Base-by-base conservation (phyloP, 2,329 filamentous ascomycete genomes). In the Aspergillus tubingensis region DNA sequence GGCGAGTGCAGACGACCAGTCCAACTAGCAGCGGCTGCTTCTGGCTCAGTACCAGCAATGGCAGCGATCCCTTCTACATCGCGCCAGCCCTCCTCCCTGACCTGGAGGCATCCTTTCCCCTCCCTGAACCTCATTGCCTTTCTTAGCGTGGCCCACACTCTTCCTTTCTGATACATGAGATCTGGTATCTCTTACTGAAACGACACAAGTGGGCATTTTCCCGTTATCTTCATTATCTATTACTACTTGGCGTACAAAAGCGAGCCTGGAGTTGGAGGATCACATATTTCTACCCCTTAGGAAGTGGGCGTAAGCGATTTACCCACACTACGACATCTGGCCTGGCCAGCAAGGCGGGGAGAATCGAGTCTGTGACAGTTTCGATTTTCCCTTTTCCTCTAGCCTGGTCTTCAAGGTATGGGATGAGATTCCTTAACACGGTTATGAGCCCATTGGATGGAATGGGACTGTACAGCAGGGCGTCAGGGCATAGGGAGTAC, bases 211-310 rank as follows among this genome's bases (percentile, higher is more conserved):
- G 59, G 51, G 59, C 54, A 61, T 51, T 30, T 52, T 38, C 23
- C 52, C 50, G 48, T 65, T 58, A 54, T 25, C 55, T 58, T 61
- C 36, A 62, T 53, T 47, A 67, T 65, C 49, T 65, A 62, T 62
- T 58, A 62, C 57, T 61, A 55, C 53, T 65, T 64, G 64, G 67
- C 60, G 63, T 65, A 67, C 57, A 64, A 60, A 47, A 54, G 48
- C 59, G 55, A 65, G 62, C 57, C 56, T 54, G 62, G 57, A 66
- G 61, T 66, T 65, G 55, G 61, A 43, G 36, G 57, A 49, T 56
- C 44, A 27, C 32, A 54, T 59, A 48, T 55, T 57, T 54, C 54
- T 44, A 32, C 30, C 49, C 55, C 47, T 36, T 39, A 36, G 51
- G 51, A 60, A 55, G 38, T 55, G 60, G 59, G 56, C 65, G 65